Conservation (phyloP, 1,139 yeast genomes). For the Chernovozyma aurita region DNA sequence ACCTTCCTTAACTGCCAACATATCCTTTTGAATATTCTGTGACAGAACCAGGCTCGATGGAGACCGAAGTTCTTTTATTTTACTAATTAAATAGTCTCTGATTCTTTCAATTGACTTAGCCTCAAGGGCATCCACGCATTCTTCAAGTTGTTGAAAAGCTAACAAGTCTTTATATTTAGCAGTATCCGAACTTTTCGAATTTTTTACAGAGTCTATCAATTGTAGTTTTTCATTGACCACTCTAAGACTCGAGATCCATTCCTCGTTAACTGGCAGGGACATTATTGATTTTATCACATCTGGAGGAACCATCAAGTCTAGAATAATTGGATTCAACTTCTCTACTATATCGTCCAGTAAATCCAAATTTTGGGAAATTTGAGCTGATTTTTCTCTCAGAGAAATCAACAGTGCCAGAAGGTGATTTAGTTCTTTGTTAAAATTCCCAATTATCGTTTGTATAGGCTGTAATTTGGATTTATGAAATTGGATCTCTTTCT, state of each 20-base stretch:
- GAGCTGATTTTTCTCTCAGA: conserved; percentile 48
- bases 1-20: conserved; percentile 58
- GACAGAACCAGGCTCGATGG: conserved; percentile 44
- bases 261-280: conserved; percentile 40
- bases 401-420: conserved; percentile 59
- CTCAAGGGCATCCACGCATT: conserved; percentile 39
- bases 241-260: conserved; percentile 59
- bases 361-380: conserved; percentile 34
- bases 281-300: conserved; percentile 48
- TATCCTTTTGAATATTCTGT: conserved; percentile 66
- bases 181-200: conserved; percentile 17
- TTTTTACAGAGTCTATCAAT: conserved; percentile 32
- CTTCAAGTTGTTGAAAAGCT: conserved; percentile 32
- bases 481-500: conserved; percentile 32
- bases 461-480: conserved; percentile 34
- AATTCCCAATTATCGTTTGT: conserved; percentile 39
- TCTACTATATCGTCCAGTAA: conserved; percentile 53
- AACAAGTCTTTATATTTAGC: conserved; percentile 24
- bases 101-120: conserved; percentile 66
- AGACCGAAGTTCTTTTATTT: conserved; percentile 61
- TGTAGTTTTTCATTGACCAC: conserved; percentile 55
- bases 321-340: conserved; percentile 64
- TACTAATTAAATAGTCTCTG: conserved; percentile 59
- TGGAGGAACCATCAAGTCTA: conserved; percentile 75
- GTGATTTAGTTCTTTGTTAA: conserved; percentile 53